Evolutionary conservation across 805 yeast genomes (phyloP), one percentile per base, ranked within the genome.

Genomic region (Saccharomyces paradoxus): DNA sequence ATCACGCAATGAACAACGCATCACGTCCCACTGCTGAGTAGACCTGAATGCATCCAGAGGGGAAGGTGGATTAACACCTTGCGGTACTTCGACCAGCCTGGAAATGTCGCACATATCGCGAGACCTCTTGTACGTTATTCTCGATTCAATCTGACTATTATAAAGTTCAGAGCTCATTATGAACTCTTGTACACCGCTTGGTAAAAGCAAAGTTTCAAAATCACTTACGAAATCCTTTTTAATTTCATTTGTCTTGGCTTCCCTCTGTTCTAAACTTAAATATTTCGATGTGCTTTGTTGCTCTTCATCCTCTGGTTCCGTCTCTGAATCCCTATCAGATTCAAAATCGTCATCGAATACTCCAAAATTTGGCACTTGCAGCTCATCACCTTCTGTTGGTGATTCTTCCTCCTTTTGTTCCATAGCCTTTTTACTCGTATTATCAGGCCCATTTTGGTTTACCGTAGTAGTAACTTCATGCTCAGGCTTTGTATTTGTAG

Each of bases 31-130:
- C 51, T 67, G 68, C 28, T 67, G 70, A 14, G 66, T 65, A 24
- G 69, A 66, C 49, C 71, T 66, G 49, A 67, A 64, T 5, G 70
- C 70, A 58, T 69, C 72, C 49, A 68, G 52, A 13, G 73, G 72
- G 29, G 69, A 64, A 17, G 71, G 73, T 26, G 71, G 72, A 50
- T 65, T 63, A 0, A 66, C 71, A 13, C 68, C 67, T 4, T 41
- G 7, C 12, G 72, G 71, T 30, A 65, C 54, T 2, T 55, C 57
- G 30, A 58, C 57, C 17, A 68, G 54, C 51, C 71, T 60, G 17
- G 65, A 61, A 41, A 63, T 57, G 29, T 53, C 49, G 51, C 72
- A 66, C 6, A 63, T 49, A 48, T 66, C 69, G 26, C 65, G 58
- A 26, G 67, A 61, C 46, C 66, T 63, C 54, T 69, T 61, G 49